Conservation (phyloP, 148 eudicot species). For the Rhododendron ovatum region DNA sequence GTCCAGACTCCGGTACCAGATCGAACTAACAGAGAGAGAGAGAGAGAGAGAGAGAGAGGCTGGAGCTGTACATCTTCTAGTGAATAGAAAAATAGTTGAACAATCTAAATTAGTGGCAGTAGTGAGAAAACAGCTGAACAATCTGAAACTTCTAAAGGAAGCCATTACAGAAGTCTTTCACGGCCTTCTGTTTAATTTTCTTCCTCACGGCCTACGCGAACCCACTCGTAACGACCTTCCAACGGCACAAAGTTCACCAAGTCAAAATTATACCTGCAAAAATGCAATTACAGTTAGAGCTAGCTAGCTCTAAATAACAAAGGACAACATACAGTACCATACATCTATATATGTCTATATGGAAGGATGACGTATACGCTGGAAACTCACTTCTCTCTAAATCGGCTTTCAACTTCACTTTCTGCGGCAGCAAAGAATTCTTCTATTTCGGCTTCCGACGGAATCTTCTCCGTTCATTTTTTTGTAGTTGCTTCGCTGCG, state of each 20-base stretch:
- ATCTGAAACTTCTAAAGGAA: background rate
- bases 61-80: constrained; percentile 3
- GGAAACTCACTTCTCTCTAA: constrained; percentile 50
- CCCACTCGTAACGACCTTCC: constrained; percentile 78
- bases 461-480: constrained; percentile 34
- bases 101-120: background rate
- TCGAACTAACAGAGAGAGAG: background rate
- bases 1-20: background rate
- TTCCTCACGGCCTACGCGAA: constrained; percentile 44
- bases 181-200: background rate
- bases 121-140: too few species aligned
- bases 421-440: constrained; percentile 71
- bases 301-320: too few species aligned
- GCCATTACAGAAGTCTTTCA: background rate
- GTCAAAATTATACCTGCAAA: constrained; percentile 74
- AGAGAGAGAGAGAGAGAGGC: constrained; percentile 4
- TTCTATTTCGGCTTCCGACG: constrained; percentile 57
- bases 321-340: background rate
- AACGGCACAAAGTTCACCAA: constrained; percentile 53
- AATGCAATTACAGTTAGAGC: background rate
- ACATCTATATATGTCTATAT: background rate
- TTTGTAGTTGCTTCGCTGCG: background rate
- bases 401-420: constrained; percentile 45
- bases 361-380: background rate
- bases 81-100: background rate